Conservation (phyloP, 345 rosid genomes). For the Brassica carinata region DNA sequence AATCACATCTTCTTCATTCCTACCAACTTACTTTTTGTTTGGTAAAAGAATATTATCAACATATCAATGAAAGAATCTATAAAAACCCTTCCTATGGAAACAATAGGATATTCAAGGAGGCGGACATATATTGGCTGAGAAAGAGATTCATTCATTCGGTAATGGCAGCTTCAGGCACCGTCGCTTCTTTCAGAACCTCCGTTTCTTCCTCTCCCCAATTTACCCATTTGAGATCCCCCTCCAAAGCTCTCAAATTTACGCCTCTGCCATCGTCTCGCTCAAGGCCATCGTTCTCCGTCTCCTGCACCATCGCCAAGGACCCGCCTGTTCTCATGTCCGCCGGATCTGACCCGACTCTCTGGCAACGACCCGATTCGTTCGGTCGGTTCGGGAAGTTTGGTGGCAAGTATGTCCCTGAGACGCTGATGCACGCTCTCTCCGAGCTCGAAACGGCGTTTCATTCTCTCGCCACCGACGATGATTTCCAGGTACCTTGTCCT, state of each 20-base stretch:
- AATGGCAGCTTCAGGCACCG: conserved; percentile 40
- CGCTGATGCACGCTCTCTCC: conserved; percentile 83
- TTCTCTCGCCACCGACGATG: conserved; percentile 60
- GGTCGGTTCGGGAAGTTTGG: conserved; percentile 95
- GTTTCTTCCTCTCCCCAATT: conserved; percentile 28
- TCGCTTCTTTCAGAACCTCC: conserved; percentile 38
- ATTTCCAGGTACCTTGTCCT: conserved; percentile 63
- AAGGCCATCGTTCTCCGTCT: conserved; percentile 38
- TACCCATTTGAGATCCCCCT: conserved; percentile 26
- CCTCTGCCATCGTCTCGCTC: conserved; percentile 31
- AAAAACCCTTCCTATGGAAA: conserved; percentile 2
- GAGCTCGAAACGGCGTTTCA: conserved; percentile 81
- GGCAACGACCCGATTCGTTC: conserved; percentile 77
- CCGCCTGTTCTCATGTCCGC: conserved; percentile 48
- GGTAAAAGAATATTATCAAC: not conserved
- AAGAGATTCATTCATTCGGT: conserved; percentile 11
- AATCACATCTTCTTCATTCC: not conserved
- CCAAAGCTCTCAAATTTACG: conserved; percentile 36
- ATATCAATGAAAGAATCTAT: not conserved
- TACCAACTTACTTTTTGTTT: conserved; percentile 26
- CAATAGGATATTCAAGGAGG: conserved; percentile 4
- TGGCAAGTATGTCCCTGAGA: conserved; percentile 94
- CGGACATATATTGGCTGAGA: conserved; percentile 4
- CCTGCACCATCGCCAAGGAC: conserved; percentile 57
- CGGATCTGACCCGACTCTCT: conserved; percentile 43